Conservation (phyloP, 2,329 filamentous ascomycete species). For the Sporothrix mexicana region DNA sequence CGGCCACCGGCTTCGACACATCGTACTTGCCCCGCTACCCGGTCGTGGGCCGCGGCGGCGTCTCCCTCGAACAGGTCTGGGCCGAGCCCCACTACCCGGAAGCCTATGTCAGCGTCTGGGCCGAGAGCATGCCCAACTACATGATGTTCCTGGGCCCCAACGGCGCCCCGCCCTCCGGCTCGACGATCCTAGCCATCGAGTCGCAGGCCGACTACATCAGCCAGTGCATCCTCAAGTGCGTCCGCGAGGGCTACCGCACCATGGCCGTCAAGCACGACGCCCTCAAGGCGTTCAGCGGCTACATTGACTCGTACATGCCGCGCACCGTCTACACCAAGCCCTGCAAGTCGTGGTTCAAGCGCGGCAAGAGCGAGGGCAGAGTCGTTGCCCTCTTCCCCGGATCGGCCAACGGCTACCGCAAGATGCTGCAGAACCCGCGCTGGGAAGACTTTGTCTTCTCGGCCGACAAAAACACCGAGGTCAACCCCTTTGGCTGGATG, state of each 20-base stretch:
- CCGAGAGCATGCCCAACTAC: slow-evolving; percentile 32
- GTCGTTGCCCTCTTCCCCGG: slow-evolving; percentile 30
- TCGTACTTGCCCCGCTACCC: slow-evolving; percentile 60
- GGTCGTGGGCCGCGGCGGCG: slow-evolving; percentile 47
- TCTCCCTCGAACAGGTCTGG: slow-evolving; percentile 20
- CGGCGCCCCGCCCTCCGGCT: slow-evolving; percentile 31
- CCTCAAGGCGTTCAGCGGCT: slow-evolving; percentile 1
- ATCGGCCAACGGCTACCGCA: slow-evolving; percentile 24
- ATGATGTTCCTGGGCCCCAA: slow-evolving; percentile 32
- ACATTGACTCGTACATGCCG: slow-evolving; percentile 32
- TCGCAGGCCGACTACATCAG: slow-evolving; percentile 29
- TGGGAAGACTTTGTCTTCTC: slow-evolving; percentile 33
- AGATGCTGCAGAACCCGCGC: slow-evolving; percentile 29
- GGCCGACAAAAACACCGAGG: background rate
- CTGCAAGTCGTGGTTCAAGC: slow-evolving; percentile 33
- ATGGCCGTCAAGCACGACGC: slow-evolving; percentile 30
- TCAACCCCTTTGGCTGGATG: slow-evolving; percentile 30
- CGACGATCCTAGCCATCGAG: slow-evolving; percentile 30
- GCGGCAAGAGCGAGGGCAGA: slow-evolving; percentile 17
- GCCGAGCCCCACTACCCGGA: slow-evolving; percentile 24
- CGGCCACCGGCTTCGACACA: slow-evolving; percentile 62
- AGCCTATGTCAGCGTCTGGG: slow-evolving; percentile 28
- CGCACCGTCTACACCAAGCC: slow-evolving; percentile 26
- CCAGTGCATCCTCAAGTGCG: slow-evolving; percentile 23
- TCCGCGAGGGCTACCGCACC: slow-evolving; percentile 24